Base-by-base conservation (phyloP, 179 eudicot species). In the Beta lomatogona region DNA sequence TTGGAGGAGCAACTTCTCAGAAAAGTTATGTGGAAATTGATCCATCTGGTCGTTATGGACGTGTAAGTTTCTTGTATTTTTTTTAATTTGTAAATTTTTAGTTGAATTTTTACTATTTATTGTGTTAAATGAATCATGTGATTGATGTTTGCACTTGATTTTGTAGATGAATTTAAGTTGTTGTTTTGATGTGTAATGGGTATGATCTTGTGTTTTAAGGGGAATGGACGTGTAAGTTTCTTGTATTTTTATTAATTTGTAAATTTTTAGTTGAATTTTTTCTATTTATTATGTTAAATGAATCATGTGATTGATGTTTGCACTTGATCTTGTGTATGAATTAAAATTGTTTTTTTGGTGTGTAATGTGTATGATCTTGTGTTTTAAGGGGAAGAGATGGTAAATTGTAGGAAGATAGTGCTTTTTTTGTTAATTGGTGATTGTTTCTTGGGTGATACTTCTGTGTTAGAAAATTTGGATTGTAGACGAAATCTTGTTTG, bases 11-110 rank as follows among this genome's bases (percentile, higher is more conserved):
- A 11, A 77, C 66, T 70, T 71, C 79, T 70, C 78, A 79, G 9
- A 59, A 68, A 71, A 86, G 81, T 3, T 93, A 89, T 81, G 89
- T 78, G 48, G 98, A 94, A 85, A 82, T 85, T 52, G 97, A 94
- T 81, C 97, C 98, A 45, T 88, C 93, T 18, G 87, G 89, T 44
- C 93, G 98, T 46, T 94, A 89, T 85, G 98, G 94, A 81, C 94
- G 98, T 75, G 98, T 94, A 91, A 87, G 95, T 89, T 80, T 22
- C 50, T 70, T 10, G 13, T 50, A 86, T 55, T 59, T 71, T 31
- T 6, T 3, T 76, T 21, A 52, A 18, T 59, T 45, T 46, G 22
- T 36, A 36, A 36, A 36, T 59, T 54, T 54, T 12, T 58, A 59
- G 28, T 58, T 9, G 52, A 48, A 9, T 48, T 36, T 25, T 25